Percentiles rank a stretch among this genome's conserved stretches.
Evolutionary conservation across 768 basidiomycete genomes (phyloP).

Genomic region (Sutorius australiensis): DNA sequence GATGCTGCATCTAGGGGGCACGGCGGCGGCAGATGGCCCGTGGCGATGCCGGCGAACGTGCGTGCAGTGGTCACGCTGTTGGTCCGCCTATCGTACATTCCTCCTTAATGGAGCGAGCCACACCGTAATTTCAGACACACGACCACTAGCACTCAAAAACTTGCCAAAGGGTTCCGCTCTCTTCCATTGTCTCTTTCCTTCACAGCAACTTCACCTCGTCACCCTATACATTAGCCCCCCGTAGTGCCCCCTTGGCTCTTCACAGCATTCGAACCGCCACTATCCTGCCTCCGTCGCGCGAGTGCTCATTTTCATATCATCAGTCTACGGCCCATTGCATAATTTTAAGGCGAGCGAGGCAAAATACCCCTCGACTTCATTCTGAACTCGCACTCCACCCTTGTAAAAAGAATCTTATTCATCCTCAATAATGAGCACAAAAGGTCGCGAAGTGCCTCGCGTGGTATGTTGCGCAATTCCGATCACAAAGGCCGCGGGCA

Average conservation of each 20-base stretch:
- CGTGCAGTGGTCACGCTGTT: slow-evolving; percentile 28
- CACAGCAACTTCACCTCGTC: neutral
- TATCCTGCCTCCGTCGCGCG: neutral
- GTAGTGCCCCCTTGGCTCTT: slow-evolving; percentile 11
- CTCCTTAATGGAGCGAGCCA: slow-evolving; percentile 17
- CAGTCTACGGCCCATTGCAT: slow-evolving; percentile 1
- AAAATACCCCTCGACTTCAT: neutral
- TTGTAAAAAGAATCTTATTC: slow-evolving; percentile 3
- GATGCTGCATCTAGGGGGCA: slow-evolving; percentile 17
- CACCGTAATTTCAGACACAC: slow-evolving; percentile 38
- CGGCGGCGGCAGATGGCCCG: slow-evolving; percentile 14
- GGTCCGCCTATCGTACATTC: slow-evolving; percentile 23
- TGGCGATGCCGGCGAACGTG: slow-evolving; percentile 37
- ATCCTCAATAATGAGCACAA: slow-evolving; percentile 44
- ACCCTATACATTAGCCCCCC: slow-evolving; percentile 8
- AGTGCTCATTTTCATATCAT: slow-evolving; percentile 7
- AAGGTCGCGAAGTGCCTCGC: slow-evolving; percentile 77
- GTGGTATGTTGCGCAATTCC: slow-evolving; percentile 91
- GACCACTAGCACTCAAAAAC: slow-evolving; percentile 30
- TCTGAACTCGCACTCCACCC: slow-evolving; percentile 1
- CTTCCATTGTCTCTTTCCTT: slow-evolving; percentile 13
- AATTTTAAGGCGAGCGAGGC: neutral
- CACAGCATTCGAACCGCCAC: slow-evolving; percentile 1
- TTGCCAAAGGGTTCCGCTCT: slow-evolving; percentile 13
- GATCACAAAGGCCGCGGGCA: slow-evolving; percentile 66